Base-by-base conservation (phyloP, 192 early-diverging fungal genomes). In the Coemansia sp. region DNA sequence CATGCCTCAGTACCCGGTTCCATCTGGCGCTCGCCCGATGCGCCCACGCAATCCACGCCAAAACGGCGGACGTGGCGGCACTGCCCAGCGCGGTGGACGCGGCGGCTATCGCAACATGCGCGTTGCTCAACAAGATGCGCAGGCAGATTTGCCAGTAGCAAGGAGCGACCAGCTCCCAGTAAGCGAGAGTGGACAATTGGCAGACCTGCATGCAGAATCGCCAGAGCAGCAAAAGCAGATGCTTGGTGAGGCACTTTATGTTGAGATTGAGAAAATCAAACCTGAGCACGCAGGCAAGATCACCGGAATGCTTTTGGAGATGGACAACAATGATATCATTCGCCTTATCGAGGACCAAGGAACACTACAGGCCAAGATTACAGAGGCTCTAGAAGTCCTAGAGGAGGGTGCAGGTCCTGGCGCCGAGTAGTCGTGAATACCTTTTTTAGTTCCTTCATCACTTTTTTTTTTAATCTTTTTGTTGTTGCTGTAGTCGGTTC, bases 221-320 rank as follows among this genome's bases (percentile, higher is more conserved):
- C 92, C 94, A 42, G 83, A 88, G 59, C 88, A 90, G 65, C 95
- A 97, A 85, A 99, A 99, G 85, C 93, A 93, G 74, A 89, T 94
- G 83, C 89, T 99, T 23, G 97, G 97, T 66, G 96, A 99, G 85
- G 87, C 89, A 54, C 85, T 99, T 54, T 99, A 93, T 84, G 94
- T 94, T 10, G 84, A 90, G 51, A 94, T 99, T 66, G 83, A 87
- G 63, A 63, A 50, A 11, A 67, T 69, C 46, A 86, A 93, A 74
- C 87, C 87, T 57, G 84, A 88, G 29, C 81, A 85, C 62, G 94
- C 96, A 59, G 94, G 94, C 70, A 98, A 99, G 90, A 94, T 99
- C 76, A 98, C 96, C 30, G 97, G 97, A 64, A 98, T 99, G 96
- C 86, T 96, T 61, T 85, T 98, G 56, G 96, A 99, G 84, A 99